Evolutionary conservation across 1,284 basidiomycete genomes (phyloP).

Genomic region (Stereum hirsutum): DNA sequence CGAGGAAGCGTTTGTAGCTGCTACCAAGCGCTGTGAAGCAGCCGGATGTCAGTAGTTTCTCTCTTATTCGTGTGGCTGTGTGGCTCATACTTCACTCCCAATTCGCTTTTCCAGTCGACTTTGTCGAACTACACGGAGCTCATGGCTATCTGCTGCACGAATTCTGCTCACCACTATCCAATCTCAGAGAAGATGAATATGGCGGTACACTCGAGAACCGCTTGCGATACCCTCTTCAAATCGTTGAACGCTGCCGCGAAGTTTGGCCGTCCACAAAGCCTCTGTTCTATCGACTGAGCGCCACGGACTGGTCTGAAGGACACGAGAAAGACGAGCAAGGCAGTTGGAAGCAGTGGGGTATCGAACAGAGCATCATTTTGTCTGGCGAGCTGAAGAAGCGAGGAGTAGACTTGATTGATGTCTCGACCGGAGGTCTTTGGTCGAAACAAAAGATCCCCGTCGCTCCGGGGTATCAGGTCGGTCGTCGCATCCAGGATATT

Average conservation of each 20-base stretch:
- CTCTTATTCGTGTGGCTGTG: background rate
- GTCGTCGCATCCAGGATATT: slow-evolving; percentile 1
- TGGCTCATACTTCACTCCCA: slow-evolving; percentile 8
- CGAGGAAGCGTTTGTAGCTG: slow-evolving; percentile 57
- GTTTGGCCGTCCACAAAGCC: slow-evolving; percentile 63
- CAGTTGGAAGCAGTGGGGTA: slow-evolving; percentile 62
- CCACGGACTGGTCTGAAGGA: slow-evolving; percentile 71
- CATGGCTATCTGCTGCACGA: slow-evolving; percentile 60
- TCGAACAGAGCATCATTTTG: slow-evolving; percentile 64
- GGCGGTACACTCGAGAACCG: slow-evolving; percentile 72
- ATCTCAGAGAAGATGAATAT: slow-evolving; percentile 59
- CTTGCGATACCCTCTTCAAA: slow-evolving; percentile 53
- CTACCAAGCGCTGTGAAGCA: slow-evolving; percentile 51
- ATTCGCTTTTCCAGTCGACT: slow-evolving; percentile 44
- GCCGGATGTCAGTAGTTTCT: slow-evolving; percentile 47
- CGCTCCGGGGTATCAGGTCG: slow-evolving; percentile 58
- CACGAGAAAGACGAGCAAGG: slow-evolving; percentile 50
- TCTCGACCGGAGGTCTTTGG: slow-evolving; percentile 64
- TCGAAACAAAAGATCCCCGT: slow-evolving; percentile 47
- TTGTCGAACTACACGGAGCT: slow-evolving; percentile 71
- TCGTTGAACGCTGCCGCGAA: slow-evolving; percentile 42
- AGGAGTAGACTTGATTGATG: slow-evolving; percentile 69
- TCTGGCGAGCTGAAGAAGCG: slow-evolving; percentile 46
- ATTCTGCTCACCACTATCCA: slow-evolving; percentile 67
- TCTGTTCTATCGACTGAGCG: slow-evolving; percentile 69